Evolutionary conservation across 1,284 basidiomycete species (phyloP).

Genomic region (Ceratorhiza oryzae-sativae): DNA sequence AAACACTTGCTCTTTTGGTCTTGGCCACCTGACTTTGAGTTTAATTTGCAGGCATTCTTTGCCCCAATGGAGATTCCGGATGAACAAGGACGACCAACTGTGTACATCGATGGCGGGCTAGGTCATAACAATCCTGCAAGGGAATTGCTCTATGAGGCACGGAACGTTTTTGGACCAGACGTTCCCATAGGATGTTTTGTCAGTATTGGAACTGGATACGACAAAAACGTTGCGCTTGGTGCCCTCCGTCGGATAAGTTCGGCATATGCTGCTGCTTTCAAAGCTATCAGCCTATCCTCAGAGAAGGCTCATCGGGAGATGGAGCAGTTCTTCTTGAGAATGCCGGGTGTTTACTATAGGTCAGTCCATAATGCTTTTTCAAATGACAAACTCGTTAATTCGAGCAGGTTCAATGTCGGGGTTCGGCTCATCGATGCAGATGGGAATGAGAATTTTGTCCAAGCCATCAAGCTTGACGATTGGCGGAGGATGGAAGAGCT

Average conservation of each 20-base stretch:
- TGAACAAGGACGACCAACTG: not conserved
- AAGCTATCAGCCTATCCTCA: constrained; percentile 10
- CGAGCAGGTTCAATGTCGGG: constrained; percentile 24
- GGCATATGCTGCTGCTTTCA: constrained; percentile 17
- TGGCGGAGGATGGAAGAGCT: constrained; percentile 27
- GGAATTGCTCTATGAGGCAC: constrained; percentile 33
- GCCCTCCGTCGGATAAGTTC: not conserved
- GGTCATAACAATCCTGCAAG: constrained; percentile 31
- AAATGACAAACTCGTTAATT: not conserved
- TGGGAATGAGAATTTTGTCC: constrained; percentile 24
- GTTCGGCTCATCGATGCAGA: constrained; percentile 5
- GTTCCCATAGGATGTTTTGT: constrained; percentile 23
- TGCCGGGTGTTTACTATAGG: constrained; percentile 14
- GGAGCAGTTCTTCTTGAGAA: constrained; percentile 9
- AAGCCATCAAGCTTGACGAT: constrained; percentile 17
- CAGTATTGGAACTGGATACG: constrained; percentile 28
- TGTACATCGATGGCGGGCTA: constrained; percentile 31
- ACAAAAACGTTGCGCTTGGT: constrained; percentile 4
- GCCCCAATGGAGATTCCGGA: constrained; percentile 22
- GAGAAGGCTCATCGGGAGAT: constrained; percentile 18
- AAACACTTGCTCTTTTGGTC: not conserved
- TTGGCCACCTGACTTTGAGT: not conserved
- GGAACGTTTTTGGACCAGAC: constrained; percentile 26
- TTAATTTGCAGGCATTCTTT: constrained; percentile 10
- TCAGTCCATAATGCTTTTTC: not conserved